Base-by-base conservation (phyloP, 2,329 filamentous ascomycete species). In the Fusarium sp. region DNA sequence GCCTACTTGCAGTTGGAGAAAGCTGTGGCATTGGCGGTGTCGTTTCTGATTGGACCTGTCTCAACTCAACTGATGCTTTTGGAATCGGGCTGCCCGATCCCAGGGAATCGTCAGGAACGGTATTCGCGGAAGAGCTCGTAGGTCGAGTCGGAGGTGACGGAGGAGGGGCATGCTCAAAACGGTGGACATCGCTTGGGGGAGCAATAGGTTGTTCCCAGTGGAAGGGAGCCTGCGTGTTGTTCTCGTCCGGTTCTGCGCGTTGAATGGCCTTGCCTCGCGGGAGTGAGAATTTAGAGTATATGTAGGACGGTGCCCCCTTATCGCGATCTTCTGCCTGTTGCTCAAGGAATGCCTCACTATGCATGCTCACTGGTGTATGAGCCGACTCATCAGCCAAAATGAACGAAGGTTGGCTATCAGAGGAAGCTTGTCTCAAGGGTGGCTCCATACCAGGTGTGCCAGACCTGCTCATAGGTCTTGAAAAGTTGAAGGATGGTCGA, bases 401-500 rank as follows among this genome's bases (percentile, higher is more conserved):
- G 60, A 92, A 87, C 7, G 89, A 91, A 1, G 87, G 86, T 67
- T 92, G 90, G 75, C 90, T 92, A 74, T 93, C 91, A 8, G 86
- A 89, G 23, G 90, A 92, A 11, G 88, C 84, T 77, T 92, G 89
- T 38, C 90, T 85, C 13, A 85, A 85, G 50, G 90, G 89, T 45
- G 83, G 80, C n/a, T 91, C 88, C 73, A 86, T 82, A 46, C 77
- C 82, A 18, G 89, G 88, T 15, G 87, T 90, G 67, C 89, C 90
- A 66, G 90, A 88, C 77, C 91, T 87, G 80, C 95, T 98, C 67
- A 97, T 83, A 1, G 96, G 96, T 45, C 96, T 89, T 1, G 96
- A 98, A 80, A 98, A 98, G 81, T 99, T 98, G 82, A 97, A 95
- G 0, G 92, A 90, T 2, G 94, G 92, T 18, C 91, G 88, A 15